These are phyloP conservation scores for Brasilioporus rufonigricans DNA, from an alignment of 768 basidiomycete genomes.

Conservation along the genomic window DNA sequence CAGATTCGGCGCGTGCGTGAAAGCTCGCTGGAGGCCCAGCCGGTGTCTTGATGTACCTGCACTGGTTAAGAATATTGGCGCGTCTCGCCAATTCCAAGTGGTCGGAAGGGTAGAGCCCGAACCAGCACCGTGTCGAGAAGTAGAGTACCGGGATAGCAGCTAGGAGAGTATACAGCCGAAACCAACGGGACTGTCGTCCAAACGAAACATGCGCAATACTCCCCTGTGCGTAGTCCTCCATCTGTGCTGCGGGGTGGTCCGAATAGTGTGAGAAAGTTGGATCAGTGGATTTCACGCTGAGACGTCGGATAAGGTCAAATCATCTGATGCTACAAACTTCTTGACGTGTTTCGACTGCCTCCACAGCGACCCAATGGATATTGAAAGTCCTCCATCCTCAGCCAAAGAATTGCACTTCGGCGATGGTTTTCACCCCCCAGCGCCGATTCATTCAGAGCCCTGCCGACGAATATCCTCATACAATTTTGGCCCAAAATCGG, in stretches of 20 bases:
- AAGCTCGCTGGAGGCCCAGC: slow-evolving; percentile 49
- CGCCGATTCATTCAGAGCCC: no score
- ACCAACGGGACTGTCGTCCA: background rate
- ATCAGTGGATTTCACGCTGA: no score
- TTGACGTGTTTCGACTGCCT: background rate
- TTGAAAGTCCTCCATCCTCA: no score
- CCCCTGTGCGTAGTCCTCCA: background rate
- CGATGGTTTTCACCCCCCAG: background rate
- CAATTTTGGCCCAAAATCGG: background rate
- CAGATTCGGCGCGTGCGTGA: slow-evolving; percentile 50
- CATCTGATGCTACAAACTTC: no score
- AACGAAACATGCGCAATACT: background rate
- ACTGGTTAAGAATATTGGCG: slow-evolving; percentile 38
- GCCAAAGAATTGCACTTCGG: background rate
- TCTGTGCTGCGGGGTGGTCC: background rate
- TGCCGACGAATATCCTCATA: background rate
- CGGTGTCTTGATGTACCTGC: slow-evolving; percentile 39
- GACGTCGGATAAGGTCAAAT: no score
- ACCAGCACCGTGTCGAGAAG: background rate
- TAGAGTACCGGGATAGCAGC: slow-evolving; percentile 2
- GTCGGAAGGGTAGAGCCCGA: background rate
- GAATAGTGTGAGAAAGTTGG: no score
- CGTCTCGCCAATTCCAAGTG: slow-evolving; percentile 12
- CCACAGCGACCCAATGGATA: background rate
- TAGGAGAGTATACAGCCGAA: slow-evolving; percentile 9